Conservation (phyloP, 2,329 filamentous ascomycete genomes). For the Neocucurbitaria cava region DNA sequence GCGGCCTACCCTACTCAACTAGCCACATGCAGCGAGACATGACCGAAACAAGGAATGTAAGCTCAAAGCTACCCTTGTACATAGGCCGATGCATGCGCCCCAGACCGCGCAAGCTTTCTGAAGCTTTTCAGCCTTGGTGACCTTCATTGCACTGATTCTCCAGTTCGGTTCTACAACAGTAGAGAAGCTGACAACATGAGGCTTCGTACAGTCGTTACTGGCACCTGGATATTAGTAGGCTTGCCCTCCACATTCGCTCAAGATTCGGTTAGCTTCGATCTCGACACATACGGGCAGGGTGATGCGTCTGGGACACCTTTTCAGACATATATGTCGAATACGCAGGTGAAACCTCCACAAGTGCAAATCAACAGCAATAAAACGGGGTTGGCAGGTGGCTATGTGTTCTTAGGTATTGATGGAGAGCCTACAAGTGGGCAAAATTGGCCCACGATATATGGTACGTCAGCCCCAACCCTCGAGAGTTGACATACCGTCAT, state of each 20-base stretch:
- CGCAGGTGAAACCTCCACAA: conserved; percentile 19
- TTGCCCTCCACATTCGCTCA: conserved; percentile 13
- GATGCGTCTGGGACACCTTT: conserved; percentile 18
- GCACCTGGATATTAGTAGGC: neutral
- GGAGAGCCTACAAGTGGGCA: conserved; percentile 25
- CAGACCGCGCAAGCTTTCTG: neutral
- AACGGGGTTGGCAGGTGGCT: conserved; percentile 15
- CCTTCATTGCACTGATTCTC: neutral
- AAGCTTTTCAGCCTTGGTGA: neutral
- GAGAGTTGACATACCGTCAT: neutral
- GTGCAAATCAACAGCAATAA: conserved; percentile 22
- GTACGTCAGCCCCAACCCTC: neutral
- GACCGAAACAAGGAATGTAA: neutral
- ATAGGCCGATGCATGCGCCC: neutral
- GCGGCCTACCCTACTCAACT: neutral
- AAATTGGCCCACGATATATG: conserved; percentile 26
- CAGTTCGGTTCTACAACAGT: neutral
- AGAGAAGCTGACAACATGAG: neutral
- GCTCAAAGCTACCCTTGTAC: neutral
- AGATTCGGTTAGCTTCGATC: conserved; percentile 21
- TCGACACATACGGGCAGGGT: conserved; percentile 15
- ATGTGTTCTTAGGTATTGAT: conserved; percentile 22
- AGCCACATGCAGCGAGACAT: neutral
- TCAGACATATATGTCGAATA: conserved; percentile 25
- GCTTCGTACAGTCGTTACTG: neutral